These are phyloP conservation scores for Santalum album DNA, from an alignment of 164 flowering plant species.

Conservation along the genomic window DNA sequence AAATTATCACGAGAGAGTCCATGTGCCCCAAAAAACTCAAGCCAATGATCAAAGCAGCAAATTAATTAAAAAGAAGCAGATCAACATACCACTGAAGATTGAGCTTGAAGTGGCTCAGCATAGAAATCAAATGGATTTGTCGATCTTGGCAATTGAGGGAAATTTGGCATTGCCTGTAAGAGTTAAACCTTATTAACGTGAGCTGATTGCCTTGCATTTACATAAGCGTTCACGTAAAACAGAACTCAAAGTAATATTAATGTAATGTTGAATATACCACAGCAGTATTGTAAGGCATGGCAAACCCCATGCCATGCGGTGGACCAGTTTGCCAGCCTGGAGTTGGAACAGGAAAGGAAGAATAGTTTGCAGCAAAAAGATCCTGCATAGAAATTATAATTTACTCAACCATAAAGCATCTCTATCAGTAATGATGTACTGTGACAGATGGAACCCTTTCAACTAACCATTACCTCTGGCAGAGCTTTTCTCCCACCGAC, in stretches of 20 bases:
- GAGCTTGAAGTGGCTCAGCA: slow-evolving; percentile 39
- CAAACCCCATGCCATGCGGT: slow-evolving; percentile 42
- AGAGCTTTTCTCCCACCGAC: slow-evolving; percentile 55
- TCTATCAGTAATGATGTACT: background rate
- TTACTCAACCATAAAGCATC: background rate
- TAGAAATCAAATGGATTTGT: slow-evolving; percentile 76
- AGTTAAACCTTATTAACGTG: slow-evolving; percentile 4
- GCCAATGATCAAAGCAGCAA: background rate
- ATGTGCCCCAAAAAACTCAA: no score
- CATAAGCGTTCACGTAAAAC: background rate
- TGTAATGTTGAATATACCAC: slow-evolving; percentile 24
- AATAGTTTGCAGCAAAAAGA: slow-evolving; percentile 55
- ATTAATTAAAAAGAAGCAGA: background rate
- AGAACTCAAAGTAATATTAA: background rate
- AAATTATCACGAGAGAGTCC: no score
- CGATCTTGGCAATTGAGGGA: slow-evolving; percentile 40
- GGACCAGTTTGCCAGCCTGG: slow-evolving; percentile 63
- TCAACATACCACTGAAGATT: slow-evolving; percentile 42
- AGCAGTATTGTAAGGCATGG: slow-evolving; percentile 57
- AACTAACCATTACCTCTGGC: slow-evolving; percentile 44
- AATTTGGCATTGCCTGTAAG: slow-evolving; percentile 39
- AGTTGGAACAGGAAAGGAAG: slow-evolving; percentile 28
- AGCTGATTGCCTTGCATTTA: slow-evolving; percentile 1
- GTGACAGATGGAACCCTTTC: background rate
- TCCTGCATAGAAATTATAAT: slow-evolving; percentile 38